Evolutionary conservation across 352 stramenopile genomes (phyloP).

Genomic region (Stramenopiles sp.): DNA sequence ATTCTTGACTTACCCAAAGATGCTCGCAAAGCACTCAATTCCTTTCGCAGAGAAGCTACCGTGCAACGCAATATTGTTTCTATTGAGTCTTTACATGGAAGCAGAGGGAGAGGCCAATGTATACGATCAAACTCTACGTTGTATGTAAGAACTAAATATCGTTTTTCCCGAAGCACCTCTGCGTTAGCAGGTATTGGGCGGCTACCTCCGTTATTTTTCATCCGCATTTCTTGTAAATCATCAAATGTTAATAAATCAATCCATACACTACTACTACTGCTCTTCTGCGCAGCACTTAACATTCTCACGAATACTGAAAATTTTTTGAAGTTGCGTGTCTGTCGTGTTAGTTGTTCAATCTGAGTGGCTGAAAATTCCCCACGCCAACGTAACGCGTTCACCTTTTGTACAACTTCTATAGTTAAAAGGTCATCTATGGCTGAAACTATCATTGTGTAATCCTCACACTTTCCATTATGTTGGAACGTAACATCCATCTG

Average conservation of each 20-base stretch:
- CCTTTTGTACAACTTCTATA: no score
- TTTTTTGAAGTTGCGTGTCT: constrained; percentile 62
- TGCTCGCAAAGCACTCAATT: constrained; percentile 10
- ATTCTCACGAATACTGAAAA: constrained; percentile 61
- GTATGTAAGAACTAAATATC: constrained; percentile 68
- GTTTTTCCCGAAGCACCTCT: constrained; percentile 20
- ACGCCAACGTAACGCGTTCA: no score
- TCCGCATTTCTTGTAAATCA: constrained; percentile 22
- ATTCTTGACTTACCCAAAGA: no score
- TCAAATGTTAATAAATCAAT: constrained; percentile 47
- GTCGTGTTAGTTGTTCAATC: constrained; percentile 53
- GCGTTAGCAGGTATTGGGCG: not conserved
- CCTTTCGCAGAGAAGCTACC: constrained; percentile 22
- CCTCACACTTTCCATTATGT: no score
- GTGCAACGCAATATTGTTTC: constrained; percentile 32
- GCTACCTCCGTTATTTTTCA: not conserved
- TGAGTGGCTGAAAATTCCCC: no score
- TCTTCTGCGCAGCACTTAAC: constrained; percentile 33
- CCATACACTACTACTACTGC: constrained; percentile 37
- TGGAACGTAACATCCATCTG: no score
- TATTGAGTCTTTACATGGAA: constrained; percentile 24
- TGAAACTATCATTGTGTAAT: no score
- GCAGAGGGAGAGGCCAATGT: constrained; percentile 53
- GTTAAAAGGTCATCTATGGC: no score
- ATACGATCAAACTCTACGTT: constrained; percentile 57